Evolutionary conservation across 2,329 filamentous ascomycete species (phyloP), one percentile per base, ranked within the genome.

Genomic region (Magnaporthales sp.): DNA sequence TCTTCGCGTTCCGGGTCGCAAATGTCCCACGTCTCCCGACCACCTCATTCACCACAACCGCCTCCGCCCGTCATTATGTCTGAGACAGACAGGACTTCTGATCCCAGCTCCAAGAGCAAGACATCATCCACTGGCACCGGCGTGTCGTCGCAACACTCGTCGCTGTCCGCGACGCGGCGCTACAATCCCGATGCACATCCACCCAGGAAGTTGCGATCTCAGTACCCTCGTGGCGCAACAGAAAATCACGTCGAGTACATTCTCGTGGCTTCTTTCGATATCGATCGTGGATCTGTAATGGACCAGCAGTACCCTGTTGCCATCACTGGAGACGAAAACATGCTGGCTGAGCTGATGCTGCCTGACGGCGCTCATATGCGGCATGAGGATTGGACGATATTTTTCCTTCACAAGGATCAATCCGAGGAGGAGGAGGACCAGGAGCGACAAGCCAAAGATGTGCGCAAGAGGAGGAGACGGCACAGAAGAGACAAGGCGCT

Each of bases 161-260:
- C 86, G 56, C 74, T 91, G 68, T 83, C 85, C 69, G 79, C 77
- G 68, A 68, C 56, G 66, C 78, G 82, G 70, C 77, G 83, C 76
- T 72, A 81, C 74, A 78, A 86, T 74, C 77, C 82, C 68, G 78
- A 83, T 69, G 79, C 81, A 46, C 80, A 82, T 66, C 81, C 83
- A 5, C 77, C 79, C 22, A 83, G 84, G 71, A 87, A 84, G 74
- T 78, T 89, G 74, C 89, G 87, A 67, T 91, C 91, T 24, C 91
- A 93, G 73, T 93, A 93, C 73, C 91, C 91, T 19, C 83, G 87
- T n/a, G 84, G 89, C 67, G 85, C 87, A 11, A 81, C 82, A 6
- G 90, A 98, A 76, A 96, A 95, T 73, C 95, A 99, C 89, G 95
- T 99, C 79, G 95, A 99, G 76, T 99, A 98, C 75, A 98, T 99